These are phyloP conservation scores for Drosera capensis DNA, from an alignment of 148 eudicot genomes.

Conservation along the genomic window DNA sequence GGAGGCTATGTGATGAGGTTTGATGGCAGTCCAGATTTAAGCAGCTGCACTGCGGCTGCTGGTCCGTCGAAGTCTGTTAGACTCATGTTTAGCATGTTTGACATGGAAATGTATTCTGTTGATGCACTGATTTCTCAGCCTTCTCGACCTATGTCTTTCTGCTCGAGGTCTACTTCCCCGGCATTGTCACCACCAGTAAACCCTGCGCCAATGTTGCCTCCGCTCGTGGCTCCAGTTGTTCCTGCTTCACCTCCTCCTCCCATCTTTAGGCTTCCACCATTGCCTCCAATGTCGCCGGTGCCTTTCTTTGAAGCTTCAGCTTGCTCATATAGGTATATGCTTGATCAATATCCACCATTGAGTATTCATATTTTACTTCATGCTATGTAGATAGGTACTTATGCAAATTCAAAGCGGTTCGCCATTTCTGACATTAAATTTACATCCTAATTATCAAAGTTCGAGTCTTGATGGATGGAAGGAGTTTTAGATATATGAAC, in stretches of 20 bases:
- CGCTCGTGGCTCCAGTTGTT: constrained; percentile 8
- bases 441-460: too few species aligned
- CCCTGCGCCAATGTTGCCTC: constrained; percentile 11
- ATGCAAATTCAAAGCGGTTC: too few species aligned
- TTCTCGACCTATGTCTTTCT: constrained; percentile 50
- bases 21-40: constrained; percentile 59
- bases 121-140: constrained; percentile 78
- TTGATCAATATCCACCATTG: too few species aligned
- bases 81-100: constrained; percentile 58
- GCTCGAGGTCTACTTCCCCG: constrained; percentile 23
- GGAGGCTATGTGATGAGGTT: constrained; percentile 49
- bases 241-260: constrained; percentile 3
- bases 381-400: too few species aligned
- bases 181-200: not conserved
- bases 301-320: constrained; percentile 57
- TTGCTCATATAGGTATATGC: constrained; percentile 54
- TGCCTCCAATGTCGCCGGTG: constrained; percentile 40
- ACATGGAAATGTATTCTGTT: constrained; percentile 41
- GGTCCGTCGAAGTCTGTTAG: constrained; percentile 43
- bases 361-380: too few species aligned
- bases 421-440: too few species aligned
- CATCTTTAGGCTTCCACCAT: constrained; percentile 7
- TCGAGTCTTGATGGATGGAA: too few species aligned
- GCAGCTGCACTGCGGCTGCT: constrained; percentile 29
- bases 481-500: too few species aligned